Evolutionary conservation across 345 rosid species (phyloP).

Genomic region (Barbarea vulgaris): DNA sequence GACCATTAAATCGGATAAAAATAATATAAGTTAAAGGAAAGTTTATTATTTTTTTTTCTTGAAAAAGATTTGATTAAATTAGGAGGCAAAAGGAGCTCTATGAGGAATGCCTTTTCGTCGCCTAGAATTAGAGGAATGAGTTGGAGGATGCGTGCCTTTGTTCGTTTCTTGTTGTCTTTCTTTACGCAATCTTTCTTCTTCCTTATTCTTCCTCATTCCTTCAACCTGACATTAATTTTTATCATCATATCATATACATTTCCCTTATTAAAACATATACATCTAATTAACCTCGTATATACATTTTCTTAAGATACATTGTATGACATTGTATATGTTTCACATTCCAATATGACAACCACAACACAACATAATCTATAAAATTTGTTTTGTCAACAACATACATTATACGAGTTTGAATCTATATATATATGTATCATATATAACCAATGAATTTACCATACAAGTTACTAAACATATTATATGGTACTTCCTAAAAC

Average conservation of each 20-base stretch:
- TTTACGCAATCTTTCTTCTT: conserved; percentile 64
- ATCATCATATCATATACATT: conserved; percentile 15
- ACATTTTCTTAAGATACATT: neutral
- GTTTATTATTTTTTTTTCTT: neutral
- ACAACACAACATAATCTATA: neutral
- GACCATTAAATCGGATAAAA: conserved; percentile 7
- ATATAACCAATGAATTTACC: neutral
- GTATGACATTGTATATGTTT: neutral
- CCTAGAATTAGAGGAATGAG: conserved; percentile 57
- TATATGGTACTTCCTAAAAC: neutral
- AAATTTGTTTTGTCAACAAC: neutral
- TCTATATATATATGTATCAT: neutral
- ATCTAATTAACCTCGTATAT: neutral
- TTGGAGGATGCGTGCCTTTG: conserved; percentile 58
- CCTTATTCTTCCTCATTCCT: conserved; percentile 67
- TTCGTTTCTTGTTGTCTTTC: conserved; percentile 59
- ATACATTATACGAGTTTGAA: neutral
- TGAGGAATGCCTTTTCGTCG: conserved; percentile 91
- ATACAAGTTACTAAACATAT: neutral
- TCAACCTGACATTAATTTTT: conserved; percentile 60
- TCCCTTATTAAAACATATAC: conserved; percentile 5
- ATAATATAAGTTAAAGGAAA: conserved; percentile 2
- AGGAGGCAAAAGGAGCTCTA: conserved; percentile 81
- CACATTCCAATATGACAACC: neutral
- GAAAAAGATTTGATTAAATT: conserved; percentile 30